These are phyloP conservation scores for Russula abietina DNA, from an alignment of 768 basidiomycete species.

Conservation along the genomic window DNA sequence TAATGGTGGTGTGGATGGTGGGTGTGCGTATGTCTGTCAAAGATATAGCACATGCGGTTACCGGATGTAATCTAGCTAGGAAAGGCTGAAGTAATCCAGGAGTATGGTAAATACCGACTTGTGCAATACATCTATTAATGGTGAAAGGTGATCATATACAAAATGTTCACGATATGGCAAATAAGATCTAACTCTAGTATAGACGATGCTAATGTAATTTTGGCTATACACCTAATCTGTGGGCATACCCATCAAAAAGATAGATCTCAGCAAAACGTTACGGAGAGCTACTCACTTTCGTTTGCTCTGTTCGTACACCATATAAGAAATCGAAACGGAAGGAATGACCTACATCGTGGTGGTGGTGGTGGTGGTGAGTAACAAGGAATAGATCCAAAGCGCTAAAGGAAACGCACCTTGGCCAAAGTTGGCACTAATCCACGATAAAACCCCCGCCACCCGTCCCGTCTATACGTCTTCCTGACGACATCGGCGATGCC, in stretches of 20 bases:
- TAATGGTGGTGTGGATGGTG: not conserved
- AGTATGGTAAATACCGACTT: not conserved
- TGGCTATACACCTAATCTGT: constrained; percentile 18
- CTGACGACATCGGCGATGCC: constrained; percentile 81
- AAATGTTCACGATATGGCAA: not conserved
- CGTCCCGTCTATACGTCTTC: constrained; percentile 78
- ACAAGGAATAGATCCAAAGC: not conserved
- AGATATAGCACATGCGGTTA: not conserved
- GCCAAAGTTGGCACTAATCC: constrained; percentile 89
- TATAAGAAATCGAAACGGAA: constrained; percentile 93
- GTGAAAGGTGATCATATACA: constrained; percentile 7
- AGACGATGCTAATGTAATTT: constrained; percentile 9
- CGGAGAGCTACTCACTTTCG: constrained; percentile 47
- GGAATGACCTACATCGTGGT: constrained; percentile 67
- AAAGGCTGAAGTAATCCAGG: not conserved
- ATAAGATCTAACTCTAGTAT: constrained; percentile 8
- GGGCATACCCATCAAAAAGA: not conserved
- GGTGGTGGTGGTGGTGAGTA: not conserved
- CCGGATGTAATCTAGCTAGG: not conserved
- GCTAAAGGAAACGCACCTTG: constrained; percentile 48
- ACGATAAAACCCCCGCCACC: constrained; percentile 92
- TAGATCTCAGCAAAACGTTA: not conserved
- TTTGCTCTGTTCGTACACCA: constrained; percentile 87
- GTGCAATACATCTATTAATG: not conserved
- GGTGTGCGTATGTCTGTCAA: not conserved